Base-by-base conservation (phyloP, 768 basidiomycete genomes). In the Serendipita sp. region DNA sequence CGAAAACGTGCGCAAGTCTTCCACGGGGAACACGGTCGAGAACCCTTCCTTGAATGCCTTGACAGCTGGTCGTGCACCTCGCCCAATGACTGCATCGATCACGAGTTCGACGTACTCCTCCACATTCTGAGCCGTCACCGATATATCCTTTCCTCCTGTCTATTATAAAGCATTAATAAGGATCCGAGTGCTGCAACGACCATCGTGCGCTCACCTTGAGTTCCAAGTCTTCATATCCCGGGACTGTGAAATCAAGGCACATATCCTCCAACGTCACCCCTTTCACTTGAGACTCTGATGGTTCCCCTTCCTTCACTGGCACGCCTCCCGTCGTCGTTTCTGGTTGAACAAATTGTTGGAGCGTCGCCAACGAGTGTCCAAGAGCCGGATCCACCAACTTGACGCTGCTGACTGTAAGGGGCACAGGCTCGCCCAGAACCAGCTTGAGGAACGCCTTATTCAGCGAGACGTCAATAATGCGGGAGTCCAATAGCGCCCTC, bases 381-480 rank as follows among this genome's bases (percentile, higher is more conserved):
- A 98, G 81, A 2, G 82, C 83, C 24, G 80, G 75, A 68, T 99
- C 96, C 63, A 99, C 84, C 64, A 92, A 89, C 74, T 83, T 86
- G 60, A 98, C 79, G 3, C 84, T 83, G n/a, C 88, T 82, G 62
- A 95, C 80, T 2, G 85, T 88, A 66, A 88, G 75, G 14, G 90
- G 86, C 28, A 98, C 79, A 41, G 89, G 84, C 66, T 93, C 88
- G 22, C 90, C 91, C 14, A 98, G 81, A 3, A 94, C 79, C 60
- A 90, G 79, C 71, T 90, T 91, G 66, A 98, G 77, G 79, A 98
- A 97, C n/a, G 95, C 75, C 71, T 89, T 91, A 76, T 92, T 97
- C 72, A 98, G 84, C 30, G 89, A 85, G 66, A 98, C 77, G 71
- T 98, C 96, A 73, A 98, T 95, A 70, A 98, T 97, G 20, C 96